phyloP scores from a whole-genome alignment of 2,329 filamentous ascomycete species.

The Fusarium sp. region DNA sequence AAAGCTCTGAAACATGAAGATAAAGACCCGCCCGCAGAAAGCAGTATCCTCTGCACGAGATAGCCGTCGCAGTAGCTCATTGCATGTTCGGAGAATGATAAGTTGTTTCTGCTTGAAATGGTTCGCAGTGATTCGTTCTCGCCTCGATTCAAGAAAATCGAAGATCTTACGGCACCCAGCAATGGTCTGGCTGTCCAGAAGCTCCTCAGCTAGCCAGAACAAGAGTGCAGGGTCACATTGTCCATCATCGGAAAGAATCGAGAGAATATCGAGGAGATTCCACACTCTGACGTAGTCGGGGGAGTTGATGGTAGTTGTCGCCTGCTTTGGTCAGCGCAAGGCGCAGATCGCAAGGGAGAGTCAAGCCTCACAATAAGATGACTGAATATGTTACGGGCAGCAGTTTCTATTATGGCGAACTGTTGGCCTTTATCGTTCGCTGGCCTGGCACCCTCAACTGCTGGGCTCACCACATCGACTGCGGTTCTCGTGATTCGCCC shows the following conservation, averaged over 20 bases:
- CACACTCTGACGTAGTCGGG: conserved; percentile 85
- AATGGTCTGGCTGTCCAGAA: conserved; percentile 95
- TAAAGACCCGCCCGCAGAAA: conserved; percentile 97
- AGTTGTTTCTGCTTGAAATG: conserved; percentile 86
- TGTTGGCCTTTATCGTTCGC: conserved; percentile 62
- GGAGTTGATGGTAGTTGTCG: conserved; percentile 78
- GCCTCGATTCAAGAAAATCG: conserved; percentile 92
- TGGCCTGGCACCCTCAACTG: conserved; percentile 47
- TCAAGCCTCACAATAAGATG: conserved; percentile 73
- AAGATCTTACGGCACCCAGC: conserved; percentile 91
- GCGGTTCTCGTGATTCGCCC: conserved; percentile 56
- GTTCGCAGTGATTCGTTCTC: conserved; percentile 85
- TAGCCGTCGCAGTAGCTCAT: conserved; percentile 90
- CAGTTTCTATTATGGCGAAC: conserved; percentile 82
- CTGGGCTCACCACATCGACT: conserved; percentile 41
- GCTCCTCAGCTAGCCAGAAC: conserved; percentile 92
- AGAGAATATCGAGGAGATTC: conserved; percentile 94
- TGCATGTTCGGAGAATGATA: conserved; percentile 92
- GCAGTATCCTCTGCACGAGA: conserved; percentile 97
- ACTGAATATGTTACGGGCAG: conserved; percentile 84
- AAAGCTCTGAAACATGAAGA: conserved; percentile 98
- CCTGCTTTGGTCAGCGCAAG: conserved; percentile 61
- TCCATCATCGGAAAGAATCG: conserved; percentile 85
- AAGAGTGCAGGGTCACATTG: conserved; percentile 81
- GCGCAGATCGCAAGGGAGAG: conserved; percentile 33